Base-by-base conservation (phyloP, 768 basidiomycete species). In the Lentinus tigrinus region DNA sequence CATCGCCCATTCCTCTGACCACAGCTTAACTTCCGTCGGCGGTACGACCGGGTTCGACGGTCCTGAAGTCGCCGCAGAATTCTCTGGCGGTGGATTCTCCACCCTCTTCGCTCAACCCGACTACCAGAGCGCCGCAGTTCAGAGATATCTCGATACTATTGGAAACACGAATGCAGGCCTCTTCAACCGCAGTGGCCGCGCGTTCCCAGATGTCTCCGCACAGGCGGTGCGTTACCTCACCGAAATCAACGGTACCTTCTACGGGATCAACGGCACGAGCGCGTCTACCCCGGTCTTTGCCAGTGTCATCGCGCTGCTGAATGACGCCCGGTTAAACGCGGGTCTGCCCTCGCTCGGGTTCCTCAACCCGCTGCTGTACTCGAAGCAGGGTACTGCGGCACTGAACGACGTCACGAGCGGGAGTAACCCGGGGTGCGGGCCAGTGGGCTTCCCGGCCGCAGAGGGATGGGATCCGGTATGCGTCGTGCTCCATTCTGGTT, bases 141-240 rank as follows among this genome's bases (percentile, higher is more conserved):
- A 46, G 1, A 50, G 11, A 11, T 31, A 31, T 11, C 11, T 31
- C 31, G 11, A 31, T 6, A 11, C 6, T 6, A 31, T 31, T 51
- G 0, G 80, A 75, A 31, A 11, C 31, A 31, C 31, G 31, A 31
- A 31, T 11, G 31, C 31, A 6, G 31, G 31, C 7, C 31, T 61
- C 24, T 75, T 69, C 59, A 67, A 63, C 56, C 39, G 36, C 48
- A 69, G 54, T 66, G 77, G 76, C 28, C 78, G 79, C 42, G 77
- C 62, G 1, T 81, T 72, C 68, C 81, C 81, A 24, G 79, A 81
- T 66, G 67, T 81, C 42, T 66, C 77, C 21, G 77, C 80, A 9
- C 64, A 68, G 50, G 73, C 70, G 8, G 52, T 68, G 36, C 66
- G 69, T 57, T 69, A 69, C 47, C 58, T 60, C 57, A 69, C 72